phyloP scores from a whole-genome alignment of 805 yeast species.

The Lipomyces oligophaga region DNA sequence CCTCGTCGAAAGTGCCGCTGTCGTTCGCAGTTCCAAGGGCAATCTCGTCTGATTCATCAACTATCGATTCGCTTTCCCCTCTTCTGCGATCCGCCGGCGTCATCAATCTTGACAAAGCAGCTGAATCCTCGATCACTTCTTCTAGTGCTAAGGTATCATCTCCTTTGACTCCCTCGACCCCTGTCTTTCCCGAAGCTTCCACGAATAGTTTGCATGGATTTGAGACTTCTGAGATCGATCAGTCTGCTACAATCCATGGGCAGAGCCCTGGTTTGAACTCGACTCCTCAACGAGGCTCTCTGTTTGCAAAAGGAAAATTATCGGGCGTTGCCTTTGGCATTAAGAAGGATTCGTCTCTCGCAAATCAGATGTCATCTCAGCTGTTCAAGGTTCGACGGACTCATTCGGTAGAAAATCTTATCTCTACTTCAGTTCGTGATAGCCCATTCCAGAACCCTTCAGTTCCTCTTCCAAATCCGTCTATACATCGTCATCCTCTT shows the following conservation, averaged over 20 bases:
- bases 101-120: conserved; percentile 41
- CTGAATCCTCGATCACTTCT: too few species aligned
- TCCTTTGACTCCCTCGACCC: too few species aligned
- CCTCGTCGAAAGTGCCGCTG: conserved; percentile 21
- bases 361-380: conserved; percentile 10
- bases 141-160: conserved; percentile 22
- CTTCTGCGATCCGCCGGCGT: conserved; percentile 42
- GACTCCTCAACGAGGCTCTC: neutral
- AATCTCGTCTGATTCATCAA: neutral
- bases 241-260: too few species aligned
- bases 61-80: conserved; percentile 26
- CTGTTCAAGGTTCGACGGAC: conserved; percentile 31
- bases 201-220: too few species aligned
- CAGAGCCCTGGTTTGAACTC: too few species aligned
- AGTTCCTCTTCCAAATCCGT: conserved; percentile 27
- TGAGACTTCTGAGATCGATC: too few species aligned
- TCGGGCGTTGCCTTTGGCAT: conserved; percentile 2
- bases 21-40: conserved; percentile 1
- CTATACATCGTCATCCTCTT: conserved; percentile 30
- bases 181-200: too few species aligned
- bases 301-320: conserved; percentile 9
- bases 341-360: neutral
- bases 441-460: conserved; percentile 25
- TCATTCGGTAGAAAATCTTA: conserved; percentile 27
- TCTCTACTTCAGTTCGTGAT: conserved; percentile 9